phyloP scores from a whole-genome alignment of 2,329 filamentous ascomycete genomes.

The Hypoxylon sp. region DNA sequence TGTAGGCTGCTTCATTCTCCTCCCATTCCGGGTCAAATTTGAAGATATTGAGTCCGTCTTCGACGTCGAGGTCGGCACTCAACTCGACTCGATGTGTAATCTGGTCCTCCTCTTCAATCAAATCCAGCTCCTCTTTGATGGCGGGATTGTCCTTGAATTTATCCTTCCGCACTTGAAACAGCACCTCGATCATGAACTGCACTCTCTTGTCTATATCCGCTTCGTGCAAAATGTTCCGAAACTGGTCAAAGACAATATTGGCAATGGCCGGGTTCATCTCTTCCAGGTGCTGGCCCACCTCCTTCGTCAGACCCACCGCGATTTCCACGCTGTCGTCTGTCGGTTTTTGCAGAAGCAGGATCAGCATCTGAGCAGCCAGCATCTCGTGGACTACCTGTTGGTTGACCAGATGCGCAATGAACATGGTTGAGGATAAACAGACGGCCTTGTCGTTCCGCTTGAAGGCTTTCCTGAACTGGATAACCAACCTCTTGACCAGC shows the following conservation, averaged over 20 bases:
- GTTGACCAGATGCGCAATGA: conserved; percentile 95
- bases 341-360: conserved; percentile 93
- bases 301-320: conserved; percentile 90
- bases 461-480: conserved; percentile 96
- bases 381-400: conserved; percentile 96
- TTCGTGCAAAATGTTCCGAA: conserved; percentile 94
- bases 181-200: conserved; percentile 99
- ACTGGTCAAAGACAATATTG: conserved; percentile 93
- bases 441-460: conserved; percentile 97
- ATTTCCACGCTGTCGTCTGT: conserved; percentile 99
- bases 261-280: conserved; percentile 94
- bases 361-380: conserved; percentile 89
- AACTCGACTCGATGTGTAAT: conserved; percentile 89
- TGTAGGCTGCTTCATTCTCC: conserved; percentile 90
- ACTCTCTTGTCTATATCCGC: conserved; percentile 96
- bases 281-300: conserved; percentile 93
- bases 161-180: conserved; percentile 97
- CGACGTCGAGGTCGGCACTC: conserved; percentile 84
- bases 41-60: conserved; percentile 94
- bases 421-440: conserved; percentile 91
- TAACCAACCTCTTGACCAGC: conserved; percentile 83
- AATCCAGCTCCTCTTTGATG: conserved; percentile 89
- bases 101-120: conserved; percentile 98
- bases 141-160: conserved; percentile 95
- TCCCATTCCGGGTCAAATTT: conserved; percentile 93